phyloP scores from a whole-genome alignment of 371 early-diverging fungal genomes.

The Syncephalis plumigaleata region DNA sequence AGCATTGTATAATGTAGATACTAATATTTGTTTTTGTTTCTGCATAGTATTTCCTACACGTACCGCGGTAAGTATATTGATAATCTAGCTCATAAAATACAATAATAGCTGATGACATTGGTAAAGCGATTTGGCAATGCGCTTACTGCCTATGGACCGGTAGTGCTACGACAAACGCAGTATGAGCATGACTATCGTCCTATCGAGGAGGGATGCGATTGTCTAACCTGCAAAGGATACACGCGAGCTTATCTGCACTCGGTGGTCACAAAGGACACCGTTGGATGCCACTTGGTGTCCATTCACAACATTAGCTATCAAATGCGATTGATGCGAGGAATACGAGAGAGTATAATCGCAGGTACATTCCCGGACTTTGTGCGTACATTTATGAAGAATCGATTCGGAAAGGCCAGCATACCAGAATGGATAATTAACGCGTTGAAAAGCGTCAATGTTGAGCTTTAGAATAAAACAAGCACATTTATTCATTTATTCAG shows the following conservation, averaged over 20 bases:
- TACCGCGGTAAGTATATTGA: conserved; percentile 59
- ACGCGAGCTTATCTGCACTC: conserved; percentile 63
- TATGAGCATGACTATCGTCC: conserved; percentile 49
- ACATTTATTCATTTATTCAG: too few species aligned
- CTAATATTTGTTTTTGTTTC: too few species aligned
- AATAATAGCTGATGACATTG: neutral
- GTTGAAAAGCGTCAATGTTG: conserved; percentile 55
- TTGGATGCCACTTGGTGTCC: conserved; percentile 80
- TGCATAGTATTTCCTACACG: conserved; percentile 91
- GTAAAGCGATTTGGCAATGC: conserved; percentile 78
- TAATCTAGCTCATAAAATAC: neutral
- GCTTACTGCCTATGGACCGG: conserved; percentile 60
- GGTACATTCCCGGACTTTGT: conserved; percentile 71
- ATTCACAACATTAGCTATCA: conserved; percentile 88
- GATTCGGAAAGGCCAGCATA: conserved; percentile 34
- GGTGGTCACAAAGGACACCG: conserved; percentile 63
- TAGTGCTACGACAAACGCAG: conserved; percentile 43
- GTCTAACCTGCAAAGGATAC: conserved; percentile 71
- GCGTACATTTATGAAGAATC: conserved; percentile 46
- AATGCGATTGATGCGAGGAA: conserved; percentile 66
- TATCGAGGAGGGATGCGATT: conserved; percentile 72
- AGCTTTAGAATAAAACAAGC: conserved; percentile 15
- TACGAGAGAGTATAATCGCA: conserved; percentile 55
- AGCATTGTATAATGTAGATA: too few species aligned
- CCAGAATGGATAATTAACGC: conserved; percentile 83